Conservation (phyloP, 306 rosid genomes). For the Castanea crenata region DNA sequence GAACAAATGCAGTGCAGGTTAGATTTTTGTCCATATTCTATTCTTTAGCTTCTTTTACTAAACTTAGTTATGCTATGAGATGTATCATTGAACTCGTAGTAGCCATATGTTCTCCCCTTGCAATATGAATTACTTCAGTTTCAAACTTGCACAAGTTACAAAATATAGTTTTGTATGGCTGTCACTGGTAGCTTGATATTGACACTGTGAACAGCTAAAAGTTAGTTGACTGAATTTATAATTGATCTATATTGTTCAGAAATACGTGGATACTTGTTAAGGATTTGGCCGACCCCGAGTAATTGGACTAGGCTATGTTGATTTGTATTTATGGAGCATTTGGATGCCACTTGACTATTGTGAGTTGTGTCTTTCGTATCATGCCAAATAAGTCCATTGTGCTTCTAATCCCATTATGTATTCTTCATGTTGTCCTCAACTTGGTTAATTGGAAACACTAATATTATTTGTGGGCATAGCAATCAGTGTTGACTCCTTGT, state of each 20-base stretch:
- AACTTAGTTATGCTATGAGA: not conserved
- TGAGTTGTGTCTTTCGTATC: not conserved
- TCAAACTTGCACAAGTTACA: not conserved
- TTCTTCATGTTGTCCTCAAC: not conserved
- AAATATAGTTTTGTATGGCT: not conserved
- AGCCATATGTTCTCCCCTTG: not conserved
- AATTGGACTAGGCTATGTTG: not conserved
- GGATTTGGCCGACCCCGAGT: not conserved
- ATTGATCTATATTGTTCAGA: not conserved
- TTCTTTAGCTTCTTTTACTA: not conserved
- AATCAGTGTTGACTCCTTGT: not conserved
- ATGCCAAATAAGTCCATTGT: not conserved
- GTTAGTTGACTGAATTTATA: not conserved
- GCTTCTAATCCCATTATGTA: not conserved
- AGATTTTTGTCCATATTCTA: not conserved
- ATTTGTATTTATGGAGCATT: not conserved
- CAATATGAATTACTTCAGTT: not conserved
- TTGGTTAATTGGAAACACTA: not conserved
- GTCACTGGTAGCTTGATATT: not conserved
- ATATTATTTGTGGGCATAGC: not conserved
- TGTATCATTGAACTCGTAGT: not conserved
- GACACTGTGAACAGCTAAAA: not conserved
- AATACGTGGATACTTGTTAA: not conserved
- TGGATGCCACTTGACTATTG: not conserved
- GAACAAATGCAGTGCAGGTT: slow-evolving; percentile 20